Evolutionary conservation across 164 flowering plant species (phyloP).

Genomic region (Buxus sempervirens): DNA sequence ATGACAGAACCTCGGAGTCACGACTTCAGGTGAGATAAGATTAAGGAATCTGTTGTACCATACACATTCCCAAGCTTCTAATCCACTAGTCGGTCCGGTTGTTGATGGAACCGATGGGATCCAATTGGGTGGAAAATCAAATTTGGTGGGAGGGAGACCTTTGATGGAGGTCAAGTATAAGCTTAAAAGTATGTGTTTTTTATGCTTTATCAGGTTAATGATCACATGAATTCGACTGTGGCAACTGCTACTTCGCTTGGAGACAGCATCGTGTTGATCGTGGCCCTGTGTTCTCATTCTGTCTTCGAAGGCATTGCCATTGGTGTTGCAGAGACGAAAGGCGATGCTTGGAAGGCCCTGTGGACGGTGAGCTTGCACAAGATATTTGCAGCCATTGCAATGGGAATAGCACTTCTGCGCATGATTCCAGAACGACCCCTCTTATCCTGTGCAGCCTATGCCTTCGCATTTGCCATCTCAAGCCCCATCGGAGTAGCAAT

Average conservation of each 20-base stretch:
- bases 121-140: neutral
- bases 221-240: slow-evolving; percentile 13
- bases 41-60: neutral
- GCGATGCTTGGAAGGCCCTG: slow-evolving; percentile 69
- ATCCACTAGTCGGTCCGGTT: no score
- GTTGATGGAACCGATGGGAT: no score
- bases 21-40: slow-evolving; percentile 12
- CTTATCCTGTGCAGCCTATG: slow-evolving; percentile 46
- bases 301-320: slow-evolving; percentile 81
- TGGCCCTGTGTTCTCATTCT: slow-evolving; percentile 69
- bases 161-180: neutral
- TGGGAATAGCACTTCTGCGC: slow-evolving; percentile 71
- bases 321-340: slow-evolving; percentile 65
- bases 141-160: neutral
- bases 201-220: slow-evolving; percentile 18
- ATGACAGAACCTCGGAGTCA: slow-evolving; percentile 13
- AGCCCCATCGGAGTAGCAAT: slow-evolving; percentile 74
- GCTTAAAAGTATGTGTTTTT: slow-evolving; percentile 2
- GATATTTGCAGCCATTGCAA: slow-evolving; percentile 73
- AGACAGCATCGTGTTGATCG: slow-evolving; percentile 56
- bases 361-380: slow-evolving; percentile 76
- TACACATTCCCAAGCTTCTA: no score
- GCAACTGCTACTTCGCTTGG: slow-evolving; percentile 43
- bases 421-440: slow-evolving; percentile 70
- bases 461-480: slow-evolving; percentile 73